phyloP scores from a whole-genome alignment of 148 eudicot genomes.

The Camellia granthamiana region DNA sequence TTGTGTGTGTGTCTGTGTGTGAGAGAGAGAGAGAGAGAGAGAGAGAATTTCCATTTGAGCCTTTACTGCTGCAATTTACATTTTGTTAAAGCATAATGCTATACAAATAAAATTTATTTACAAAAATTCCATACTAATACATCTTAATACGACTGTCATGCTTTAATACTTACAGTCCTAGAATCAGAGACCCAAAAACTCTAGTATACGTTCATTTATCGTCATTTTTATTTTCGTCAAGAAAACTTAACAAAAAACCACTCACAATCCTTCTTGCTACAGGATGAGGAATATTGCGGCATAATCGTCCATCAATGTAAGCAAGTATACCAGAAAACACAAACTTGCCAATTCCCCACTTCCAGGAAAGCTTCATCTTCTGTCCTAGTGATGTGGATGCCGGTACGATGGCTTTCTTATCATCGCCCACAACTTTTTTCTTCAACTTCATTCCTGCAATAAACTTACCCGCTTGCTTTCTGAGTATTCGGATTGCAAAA shows the following conservation, averaged over 20 bases:
- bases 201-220: constrained; percentile 12
- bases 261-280: constrained; percentile 92
- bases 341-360: constrained; percentile 83
- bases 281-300: constrained; percentile 86
- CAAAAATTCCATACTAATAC: no score
- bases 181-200: not conserved
- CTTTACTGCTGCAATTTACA: not conserved
- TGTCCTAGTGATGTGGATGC: constrained; percentile 25
- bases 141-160: not conserved
- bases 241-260: constrained; percentile 84
- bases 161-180: not conserved
- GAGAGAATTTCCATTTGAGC: not conserved
- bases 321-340: constrained; percentile 78
- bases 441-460: constrained; percentile 40
- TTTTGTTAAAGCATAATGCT: not conserved
- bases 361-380: constrained; percentile 48
- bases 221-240: constrained; percentile 62
- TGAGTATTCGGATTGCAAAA: constrained; percentile 72
- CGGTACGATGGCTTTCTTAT: constrained; percentile 31
- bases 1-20: no score
- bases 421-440: constrained; percentile 26
- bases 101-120: no score
- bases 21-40: not conserved
- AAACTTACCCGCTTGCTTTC: constrained; percentile 61
- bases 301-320: constrained; percentile 87